Evolutionary conservation across 2,329 filamentous ascomycete genomes (phyloP).

Genomic region (Dichotomopilus funicola): DNA sequence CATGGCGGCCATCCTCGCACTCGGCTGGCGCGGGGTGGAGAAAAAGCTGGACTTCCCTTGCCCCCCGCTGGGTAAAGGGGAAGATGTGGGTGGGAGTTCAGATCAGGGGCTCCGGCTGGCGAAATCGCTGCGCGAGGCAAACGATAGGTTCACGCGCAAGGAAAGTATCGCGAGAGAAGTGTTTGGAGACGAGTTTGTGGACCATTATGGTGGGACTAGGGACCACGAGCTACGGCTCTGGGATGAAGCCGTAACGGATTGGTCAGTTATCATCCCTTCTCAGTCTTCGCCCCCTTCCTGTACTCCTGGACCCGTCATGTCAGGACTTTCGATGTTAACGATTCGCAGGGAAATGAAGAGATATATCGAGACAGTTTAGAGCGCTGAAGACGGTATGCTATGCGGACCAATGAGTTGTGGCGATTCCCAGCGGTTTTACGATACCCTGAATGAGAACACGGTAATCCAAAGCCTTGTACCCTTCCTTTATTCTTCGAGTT

Average conservation of each 20-base stretch:
- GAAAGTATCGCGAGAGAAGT: conserved; percentile 88
- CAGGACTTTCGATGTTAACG: conserved; percentile 14
- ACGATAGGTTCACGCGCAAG: conserved; percentile 64
- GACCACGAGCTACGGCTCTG: conserved; percentile 86
- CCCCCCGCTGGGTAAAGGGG: conserved; percentile 76
- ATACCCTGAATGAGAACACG: conserved; percentile 9
- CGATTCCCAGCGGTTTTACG: not conserved
- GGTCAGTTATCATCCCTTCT: conserved; percentile 50
- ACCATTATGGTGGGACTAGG: conserved; percentile 87
- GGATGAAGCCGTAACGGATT: conserved; percentile 96
- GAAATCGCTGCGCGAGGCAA: conserved; percentile 80
- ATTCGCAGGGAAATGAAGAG: conserved; percentile 62
- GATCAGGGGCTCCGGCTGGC: conserved; percentile 75
- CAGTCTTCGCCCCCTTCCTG: not conserved
- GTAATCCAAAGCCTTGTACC: not conserved
- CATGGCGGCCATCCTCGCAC: conserved; percentile 75
- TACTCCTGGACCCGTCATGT: not conserved
- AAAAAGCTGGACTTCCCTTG: conserved; percentile 81
- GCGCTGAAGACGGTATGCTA: not conserved
- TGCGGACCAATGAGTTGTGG: not conserved
- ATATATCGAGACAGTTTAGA: conserved; percentile 69
- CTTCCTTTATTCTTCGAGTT: not conserved
- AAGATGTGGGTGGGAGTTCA: conserved; percentile 65
- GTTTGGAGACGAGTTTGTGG: conserved; percentile 91
- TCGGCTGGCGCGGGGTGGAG: conserved; percentile 87